phyloP scores from a whole-genome alignment of 192 early-diverging fungal species.

The Pecoramyces ruminantium region DNA sequence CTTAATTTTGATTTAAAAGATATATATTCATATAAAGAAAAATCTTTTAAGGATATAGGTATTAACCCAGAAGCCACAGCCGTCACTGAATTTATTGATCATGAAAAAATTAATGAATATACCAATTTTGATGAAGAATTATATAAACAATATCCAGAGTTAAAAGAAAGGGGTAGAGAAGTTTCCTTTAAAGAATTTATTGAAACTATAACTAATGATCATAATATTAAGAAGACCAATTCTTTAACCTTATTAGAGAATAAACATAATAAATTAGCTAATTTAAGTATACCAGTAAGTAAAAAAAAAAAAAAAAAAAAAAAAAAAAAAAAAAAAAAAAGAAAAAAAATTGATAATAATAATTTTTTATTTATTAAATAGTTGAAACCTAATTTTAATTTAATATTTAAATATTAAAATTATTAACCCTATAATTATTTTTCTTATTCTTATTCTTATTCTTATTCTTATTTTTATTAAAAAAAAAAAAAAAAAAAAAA shows the following conservation, averaged over 20 bases:
- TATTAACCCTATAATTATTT: too few relatives aligned
- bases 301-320: neutral
- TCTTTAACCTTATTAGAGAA: neutral
- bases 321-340: too few relatives aligned
- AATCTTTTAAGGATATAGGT: neutral
- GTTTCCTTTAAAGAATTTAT: neutral
- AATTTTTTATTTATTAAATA: too few relatives aligned
- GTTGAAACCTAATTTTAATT: too few relatives aligned
- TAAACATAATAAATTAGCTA: neutral
- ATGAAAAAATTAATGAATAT: neutral
- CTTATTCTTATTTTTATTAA: neutral
- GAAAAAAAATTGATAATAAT: too few relatives aligned
- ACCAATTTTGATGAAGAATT: neutral
- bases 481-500: neutral
- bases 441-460: too few relatives aligned
- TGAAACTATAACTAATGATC: neutral
- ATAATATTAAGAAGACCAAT: neutral
- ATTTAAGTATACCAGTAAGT: neutral
- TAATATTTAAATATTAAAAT: too few relatives aligned
- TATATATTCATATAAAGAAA: neutral
- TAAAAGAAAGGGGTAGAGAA: neutral
- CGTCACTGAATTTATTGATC: neutral
- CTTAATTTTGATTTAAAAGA: neutral
- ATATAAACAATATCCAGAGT: neutral
- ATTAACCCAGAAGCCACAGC: neutral